Evolutionary conservation across 2,329 filamentous ascomycete species (phyloP).

Genomic region (Chrysoporthe puriensis): DNA sequence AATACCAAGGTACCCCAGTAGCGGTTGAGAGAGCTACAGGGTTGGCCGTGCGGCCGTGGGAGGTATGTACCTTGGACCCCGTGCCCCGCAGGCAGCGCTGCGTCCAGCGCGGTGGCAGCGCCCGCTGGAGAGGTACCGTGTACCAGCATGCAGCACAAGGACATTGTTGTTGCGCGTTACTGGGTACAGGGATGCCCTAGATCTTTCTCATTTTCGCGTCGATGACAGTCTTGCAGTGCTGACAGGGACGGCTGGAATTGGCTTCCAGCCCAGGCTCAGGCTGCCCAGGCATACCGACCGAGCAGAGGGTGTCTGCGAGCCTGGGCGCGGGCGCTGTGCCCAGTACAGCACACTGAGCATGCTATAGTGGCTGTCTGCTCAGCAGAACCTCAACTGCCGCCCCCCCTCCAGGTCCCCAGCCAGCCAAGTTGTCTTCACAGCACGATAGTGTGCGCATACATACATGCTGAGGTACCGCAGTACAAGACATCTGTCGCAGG

Average conservation of each 20-base stretch:
- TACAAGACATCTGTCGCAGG: too few species aligned
- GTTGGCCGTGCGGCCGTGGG: background rate
- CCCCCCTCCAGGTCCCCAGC: too few species aligned
- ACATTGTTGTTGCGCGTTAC: background rate
- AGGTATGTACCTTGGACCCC: background rate
- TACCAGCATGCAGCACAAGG: background rate
- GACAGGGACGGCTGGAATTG: background rate
- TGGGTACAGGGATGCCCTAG: background rate
- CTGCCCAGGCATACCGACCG: background rate
- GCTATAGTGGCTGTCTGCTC: too few species aligned
- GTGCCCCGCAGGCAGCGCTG: background rate
- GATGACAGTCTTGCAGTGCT: background rate
- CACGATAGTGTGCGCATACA: background rate
- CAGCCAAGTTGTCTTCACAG: too few species aligned
- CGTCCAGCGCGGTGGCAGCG: background rate
- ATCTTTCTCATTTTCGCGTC: background rate
- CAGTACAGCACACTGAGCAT: too few species aligned
- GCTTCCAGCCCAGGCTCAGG: background rate
- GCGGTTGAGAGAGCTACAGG: background rate
- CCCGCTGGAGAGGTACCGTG: background rate
- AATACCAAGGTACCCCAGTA: background rate
- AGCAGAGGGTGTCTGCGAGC: too few species aligned
- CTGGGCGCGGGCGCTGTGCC: too few species aligned
- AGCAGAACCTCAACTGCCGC: too few species aligned
- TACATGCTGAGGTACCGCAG: background rate